Conservation (phyloP, 1,284 basidiomycete genomes). For the Calocybe gambosa region DNA sequence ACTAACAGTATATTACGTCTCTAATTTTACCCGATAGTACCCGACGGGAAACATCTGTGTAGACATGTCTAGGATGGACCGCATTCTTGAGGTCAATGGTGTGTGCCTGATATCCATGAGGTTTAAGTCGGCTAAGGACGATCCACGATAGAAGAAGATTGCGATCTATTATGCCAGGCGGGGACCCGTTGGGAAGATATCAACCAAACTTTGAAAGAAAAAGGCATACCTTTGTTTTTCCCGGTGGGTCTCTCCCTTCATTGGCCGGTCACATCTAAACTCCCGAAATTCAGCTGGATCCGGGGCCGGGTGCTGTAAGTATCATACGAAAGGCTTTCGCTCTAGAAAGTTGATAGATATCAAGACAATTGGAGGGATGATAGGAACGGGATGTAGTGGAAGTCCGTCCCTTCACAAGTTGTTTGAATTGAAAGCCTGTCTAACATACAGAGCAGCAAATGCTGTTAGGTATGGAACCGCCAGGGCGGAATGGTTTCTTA, state of each 20-base stretch:
- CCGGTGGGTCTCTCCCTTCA: constrained; percentile 39
- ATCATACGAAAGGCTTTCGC: neutral
- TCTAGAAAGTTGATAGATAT: neutral
- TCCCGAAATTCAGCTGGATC: constrained; percentile 53
- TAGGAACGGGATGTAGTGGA: constrained; percentile 78
- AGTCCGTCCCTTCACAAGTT: constrained; percentile 39
- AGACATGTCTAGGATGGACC: constrained; percentile 85
- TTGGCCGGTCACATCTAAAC: neutral
- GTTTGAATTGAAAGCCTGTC: constrained; percentile 5
- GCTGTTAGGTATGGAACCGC: constrained; percentile 88
- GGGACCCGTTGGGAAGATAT: constrained; percentile 88
- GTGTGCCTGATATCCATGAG: constrained; percentile 9
- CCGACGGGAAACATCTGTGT: constrained; percentile 75
- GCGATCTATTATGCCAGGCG: constrained; percentile 74
- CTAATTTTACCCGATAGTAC: constrained; percentile 20
- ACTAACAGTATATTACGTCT: constrained; percentile 4
- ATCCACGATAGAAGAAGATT: constrained; percentile 65
- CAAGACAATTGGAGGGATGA: constrained; percentile 88
- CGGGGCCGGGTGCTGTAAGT: constrained; percentile 62
- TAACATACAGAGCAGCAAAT: constrained; percentile 49
- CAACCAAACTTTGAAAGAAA: constrained; percentile 66
- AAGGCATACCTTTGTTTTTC: constrained; percentile 66
- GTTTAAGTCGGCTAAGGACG: constrained; percentile 29
- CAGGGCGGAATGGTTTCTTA: constrained; percentile 81
- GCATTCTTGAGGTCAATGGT: constrained; percentile 77